Evolutionary conservation across 2,329 filamentous ascomycete species (phyloP).

Genomic region (Neobulgaria alba): DNA sequence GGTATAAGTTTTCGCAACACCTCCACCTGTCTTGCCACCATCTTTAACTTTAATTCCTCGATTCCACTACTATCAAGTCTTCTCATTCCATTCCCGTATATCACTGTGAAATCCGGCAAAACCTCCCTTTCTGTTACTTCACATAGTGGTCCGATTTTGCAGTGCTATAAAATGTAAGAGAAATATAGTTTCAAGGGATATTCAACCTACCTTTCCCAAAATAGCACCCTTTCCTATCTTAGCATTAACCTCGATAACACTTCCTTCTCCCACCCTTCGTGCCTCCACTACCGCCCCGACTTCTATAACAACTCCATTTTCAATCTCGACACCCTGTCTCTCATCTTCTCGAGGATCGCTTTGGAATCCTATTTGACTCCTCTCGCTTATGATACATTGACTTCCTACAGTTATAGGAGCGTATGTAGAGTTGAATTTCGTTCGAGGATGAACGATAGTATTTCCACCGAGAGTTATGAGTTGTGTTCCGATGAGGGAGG

Average conservation of each 20-base stretch:
- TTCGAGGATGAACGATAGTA: constrained; percentile 78
- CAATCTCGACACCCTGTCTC: constrained; percentile 37
- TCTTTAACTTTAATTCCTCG: constrained; percentile 53
- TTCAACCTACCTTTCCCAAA: constrained; percentile 48
- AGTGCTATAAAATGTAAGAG: constrained; percentile 42
- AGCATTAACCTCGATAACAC: constrained; percentile 52
- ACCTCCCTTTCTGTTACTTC: constrained; percentile 47
- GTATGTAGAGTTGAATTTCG: constrained; percentile 66
- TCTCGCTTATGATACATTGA: constrained; percentile 74
- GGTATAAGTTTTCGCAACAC: constrained; percentile 58
- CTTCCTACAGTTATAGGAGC: constrained; percentile 76
- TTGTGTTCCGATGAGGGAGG: constrained; percentile 60
- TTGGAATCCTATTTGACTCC: constrained; percentile 45
- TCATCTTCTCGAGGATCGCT: constrained; percentile 23
- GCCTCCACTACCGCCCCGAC: constrained; percentile 52
- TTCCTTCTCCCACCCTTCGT: constrained; percentile 40
- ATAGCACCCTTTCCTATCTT: constrained; percentile 51
- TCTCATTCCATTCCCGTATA: constrained; percentile 56
- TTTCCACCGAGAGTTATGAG: constrained; percentile 71
- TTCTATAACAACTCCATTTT: constrained; percentile 55
- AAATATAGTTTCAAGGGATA: not conserved
- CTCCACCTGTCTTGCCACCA: constrained; percentile 59
- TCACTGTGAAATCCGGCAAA: constrained; percentile 58
- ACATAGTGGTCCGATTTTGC: constrained; percentile 60
- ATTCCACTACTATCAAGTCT: constrained; percentile 52